Evolutionary conservation across 352 stramenopile species (phyloP), one percentile per base, ranked within the genome.

Genomic region (Globisporangium orthogonon): DNA sequence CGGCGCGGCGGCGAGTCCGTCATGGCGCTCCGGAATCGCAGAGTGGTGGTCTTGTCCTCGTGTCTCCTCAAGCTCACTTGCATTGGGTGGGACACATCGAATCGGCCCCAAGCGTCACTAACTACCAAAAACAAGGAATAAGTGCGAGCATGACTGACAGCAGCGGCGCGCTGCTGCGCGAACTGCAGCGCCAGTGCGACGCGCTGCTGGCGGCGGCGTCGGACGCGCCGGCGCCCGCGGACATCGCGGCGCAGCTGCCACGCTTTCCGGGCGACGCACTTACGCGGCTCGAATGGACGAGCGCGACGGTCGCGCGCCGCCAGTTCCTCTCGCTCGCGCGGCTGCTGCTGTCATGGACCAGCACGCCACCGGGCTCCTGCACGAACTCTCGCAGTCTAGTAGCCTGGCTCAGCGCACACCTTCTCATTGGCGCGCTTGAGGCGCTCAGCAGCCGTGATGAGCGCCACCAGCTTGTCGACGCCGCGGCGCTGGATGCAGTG

Each of bases 321-420:
- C 28, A 3, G 7, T 49, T 49, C 44, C 28, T 31, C 17, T 1
- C 44, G 23, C 44, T 49, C 18, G 44, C 18, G 9, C 44, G 31
- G 44, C 44, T 31, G 18, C 44, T 49, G 44, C 18, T 49, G n/a
- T 29, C 44, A 18, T 30, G 44, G 44, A 15, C 44, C 3, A 7
- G 44, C n/a, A 9, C 17, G 13, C 23, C 23, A 23, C 23, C 23
- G 23, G 23, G 23, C 46, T 51, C 23, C 46, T 51, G 46, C 17
- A 23, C 15, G 46, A 51, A 2, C 29, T 23, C 23, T 23, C 46
- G 46, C 28, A 30, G 49, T 58, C 58, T 80, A 0, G 69, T 61
- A 0, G 77, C 67, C 14, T 87, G 79, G 77, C 67, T 89, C 0
- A 65, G 71, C 5, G 79, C 70, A 28, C 73, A 66, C 4, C 29